phyloP scores from a whole-genome alignment of 164 flowering plant genomes.

The Vitis amurensis region DNA sequence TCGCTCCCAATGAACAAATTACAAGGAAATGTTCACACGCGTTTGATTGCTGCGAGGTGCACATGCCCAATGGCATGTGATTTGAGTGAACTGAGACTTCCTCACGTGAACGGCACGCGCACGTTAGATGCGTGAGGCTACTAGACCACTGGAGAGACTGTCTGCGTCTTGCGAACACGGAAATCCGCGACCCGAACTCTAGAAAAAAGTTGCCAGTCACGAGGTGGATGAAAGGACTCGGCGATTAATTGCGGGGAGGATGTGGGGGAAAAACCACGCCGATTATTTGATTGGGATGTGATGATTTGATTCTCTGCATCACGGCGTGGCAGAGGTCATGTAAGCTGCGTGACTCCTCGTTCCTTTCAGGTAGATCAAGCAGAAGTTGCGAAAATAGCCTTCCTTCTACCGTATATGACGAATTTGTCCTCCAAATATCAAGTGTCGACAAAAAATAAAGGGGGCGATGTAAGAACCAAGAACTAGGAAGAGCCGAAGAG shows the following conservation, averaged over 20 bases:
- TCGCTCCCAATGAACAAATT: no score
- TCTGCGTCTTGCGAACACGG: not conserved
- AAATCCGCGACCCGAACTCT: constrained; percentile 4
- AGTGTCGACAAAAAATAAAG: no score
- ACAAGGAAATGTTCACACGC: no score
- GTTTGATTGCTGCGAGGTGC: no score
- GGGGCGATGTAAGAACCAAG: not conserved
- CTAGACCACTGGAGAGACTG: no score
- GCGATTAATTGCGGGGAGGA: not conserved
- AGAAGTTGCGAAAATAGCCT: constrained; percentile 6
- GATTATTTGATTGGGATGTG: constrained; percentile 8
- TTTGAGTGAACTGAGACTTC: no score
- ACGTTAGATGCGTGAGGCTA: no score
- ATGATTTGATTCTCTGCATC: constrained; percentile 18
- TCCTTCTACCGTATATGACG: not conserved
- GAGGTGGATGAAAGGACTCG: not conserved
- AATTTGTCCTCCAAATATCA: not conserved
- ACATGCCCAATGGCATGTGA: no score
- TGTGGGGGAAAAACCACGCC: not conserved
- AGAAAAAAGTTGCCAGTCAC: constrained; percentile 4
- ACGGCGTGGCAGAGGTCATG: constrained; percentile 23
- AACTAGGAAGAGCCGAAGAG: no score
- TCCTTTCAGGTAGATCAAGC: not conserved
- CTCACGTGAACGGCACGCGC: no score
- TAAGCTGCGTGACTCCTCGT: constrained; percentile 18